A percentile compares a stretch with the other conserved stretches of the same genome.
Evolutionary conservation across 495 filamentous ascomycete species (phyloP).

Genomic region (Penicillium taxi): DNA sequence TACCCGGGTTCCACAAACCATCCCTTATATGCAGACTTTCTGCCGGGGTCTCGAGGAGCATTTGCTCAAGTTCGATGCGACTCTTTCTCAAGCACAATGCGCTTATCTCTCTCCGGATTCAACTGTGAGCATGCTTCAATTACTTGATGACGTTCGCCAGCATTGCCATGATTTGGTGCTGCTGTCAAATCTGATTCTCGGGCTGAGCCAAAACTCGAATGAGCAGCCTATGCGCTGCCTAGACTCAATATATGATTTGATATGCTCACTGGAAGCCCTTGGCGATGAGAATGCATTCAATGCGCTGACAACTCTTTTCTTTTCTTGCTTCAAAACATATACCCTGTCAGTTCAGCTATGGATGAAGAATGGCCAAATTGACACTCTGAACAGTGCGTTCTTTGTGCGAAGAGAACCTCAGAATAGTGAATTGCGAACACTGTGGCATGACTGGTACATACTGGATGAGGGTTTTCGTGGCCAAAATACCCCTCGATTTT

Average conservation of each 20-base stretch:
- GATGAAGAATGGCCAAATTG: conserved; percentile 75
- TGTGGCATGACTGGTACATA: conserved; percentile 72
- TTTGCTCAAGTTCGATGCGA: conserved; percentile 36
- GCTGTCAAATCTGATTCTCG: conserved; percentile 41
- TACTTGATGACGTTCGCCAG: conserved; percentile 53
- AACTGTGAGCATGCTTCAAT: conserved; percentile 47
- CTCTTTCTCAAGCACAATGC: conserved; percentile 38
- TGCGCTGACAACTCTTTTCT: conserved; percentile 61
- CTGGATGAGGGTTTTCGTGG: conserved; percentile 46
- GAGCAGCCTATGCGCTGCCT: conserved; percentile 52
- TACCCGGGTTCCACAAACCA: conserved; percentile 23
- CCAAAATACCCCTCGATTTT: conserved; percentile 63
- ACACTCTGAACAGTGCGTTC: conserved; percentile 55
- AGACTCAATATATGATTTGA: conserved; percentile 63
- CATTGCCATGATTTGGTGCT: conserved; percentile 45
- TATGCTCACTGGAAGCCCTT: conserved; percentile 59
- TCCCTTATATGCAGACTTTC: conserved; percentile 50
- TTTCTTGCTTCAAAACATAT: conserved; percentile 77
- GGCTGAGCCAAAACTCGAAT: conserved; percentile 15
- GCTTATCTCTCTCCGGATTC: conserved; percentile 29
- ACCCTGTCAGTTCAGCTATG: conserved; percentile 69
- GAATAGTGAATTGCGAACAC: conserved; percentile 50
- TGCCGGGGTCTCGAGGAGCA: conserved; percentile 38
- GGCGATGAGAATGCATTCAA: conserved; percentile 53
- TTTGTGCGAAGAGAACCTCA: conserved; percentile 58